Evolutionary conservation across 495 filamentous ascomycete genomes (phyloP).

Genomic region (Annulohypoxylon bovei): DNA sequence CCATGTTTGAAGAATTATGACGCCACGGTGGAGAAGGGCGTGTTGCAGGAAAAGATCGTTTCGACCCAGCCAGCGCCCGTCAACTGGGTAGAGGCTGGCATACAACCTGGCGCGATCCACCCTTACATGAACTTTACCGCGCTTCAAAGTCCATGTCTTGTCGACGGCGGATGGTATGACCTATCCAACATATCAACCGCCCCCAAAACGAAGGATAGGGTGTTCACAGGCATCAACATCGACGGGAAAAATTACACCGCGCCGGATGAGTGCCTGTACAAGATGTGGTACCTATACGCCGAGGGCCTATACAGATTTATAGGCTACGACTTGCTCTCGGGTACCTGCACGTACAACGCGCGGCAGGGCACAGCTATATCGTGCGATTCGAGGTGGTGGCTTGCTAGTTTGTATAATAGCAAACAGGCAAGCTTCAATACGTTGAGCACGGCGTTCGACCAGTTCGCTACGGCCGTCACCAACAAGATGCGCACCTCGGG

Average conservation of each 20-base stretch:
- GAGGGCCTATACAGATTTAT: background rate
- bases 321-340: background rate
- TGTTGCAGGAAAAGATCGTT: slow-evolving; percentile 20
- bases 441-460: slow-evolving; percentile 20
- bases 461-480: slow-evolving; percentile 21
- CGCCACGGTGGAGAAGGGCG: slow-evolving; percentile 16
- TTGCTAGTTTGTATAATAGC: slow-evolving; percentile 14
- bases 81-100: slow-evolving; percentile 7
- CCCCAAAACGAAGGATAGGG: slow-evolving; percentile 3
- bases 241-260: slow-evolving; percentile 26
- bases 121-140: slow-evolving; percentile 21
- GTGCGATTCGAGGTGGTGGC: slow-evolving; percentile 19
- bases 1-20: slow-evolving; percentile 26
- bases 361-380: background rate
- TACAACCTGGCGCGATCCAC: background rate
- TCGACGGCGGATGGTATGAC: slow-evolving; percentile 15
- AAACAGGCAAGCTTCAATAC: slow-evolving; percentile 19
- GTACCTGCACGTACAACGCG: slow-evolving; percentile 1
- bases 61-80: slow-evolving; percentile 8
- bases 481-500: slow-evolving; percentile 28
- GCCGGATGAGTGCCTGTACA: slow-evolving; percentile 20
- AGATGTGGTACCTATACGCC: slow-evolving; percentile 10
- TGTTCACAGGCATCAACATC: slow-evolving; percentile 13
- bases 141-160: slow-evolving; percentile 9
- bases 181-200: slow-evolving; percentile 12